These are phyloP conservation scores for Penicillium lagena DNA, from an alignment of 495 filamentous ascomycete genomes.

Conservation along the genomic window DNA sequence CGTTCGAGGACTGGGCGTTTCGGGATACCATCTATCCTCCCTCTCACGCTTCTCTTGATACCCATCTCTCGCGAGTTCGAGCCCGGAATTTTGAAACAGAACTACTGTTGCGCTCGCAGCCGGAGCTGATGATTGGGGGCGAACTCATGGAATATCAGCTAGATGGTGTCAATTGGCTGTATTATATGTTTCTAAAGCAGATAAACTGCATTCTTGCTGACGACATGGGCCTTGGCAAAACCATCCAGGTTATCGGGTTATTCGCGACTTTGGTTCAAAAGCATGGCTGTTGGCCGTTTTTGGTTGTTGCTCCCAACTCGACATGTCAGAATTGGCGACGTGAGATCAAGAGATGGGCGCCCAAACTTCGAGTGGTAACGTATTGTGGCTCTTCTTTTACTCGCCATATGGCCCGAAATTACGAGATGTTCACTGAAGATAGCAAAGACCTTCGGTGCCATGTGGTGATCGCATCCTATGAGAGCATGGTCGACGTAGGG, in stretches of 20 bases:
- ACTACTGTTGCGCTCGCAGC: slow-evolving; percentile 66
- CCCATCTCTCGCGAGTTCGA: slow-evolving; percentile 57
- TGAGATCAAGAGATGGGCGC: slow-evolving; percentile 92
- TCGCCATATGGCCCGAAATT: slow-evolving; percentile 60
- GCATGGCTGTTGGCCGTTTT: slow-evolving; percentile 83
- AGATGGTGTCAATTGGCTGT: slow-evolving; percentile 94
- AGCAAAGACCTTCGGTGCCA: slow-evolving; percentile 66
- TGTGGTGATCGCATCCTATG: slow-evolving; percentile 91
- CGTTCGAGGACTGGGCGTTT: slow-evolving; percentile 78
- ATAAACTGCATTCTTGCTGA: slow-evolving; percentile 94
- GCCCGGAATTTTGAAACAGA: slow-evolving; percentile 56
- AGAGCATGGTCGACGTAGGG: slow-evolving; percentile 66
- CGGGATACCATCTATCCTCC: slow-evolving; percentile 64
- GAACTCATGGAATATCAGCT: slow-evolving; percentile 90
- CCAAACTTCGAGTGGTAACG: slow-evolving; percentile 76
- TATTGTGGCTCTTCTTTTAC: slow-evolving; percentile 74
- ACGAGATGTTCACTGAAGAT: slow-evolving; percentile 77
- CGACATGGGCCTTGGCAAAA: slow-evolving; percentile 99
- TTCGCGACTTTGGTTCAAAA: slow-evolving; percentile 72
- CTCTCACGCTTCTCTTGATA: slow-evolving; percentile 42
- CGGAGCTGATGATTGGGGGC: slow-evolving; percentile 64
- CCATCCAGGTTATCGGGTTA: slow-evolving; percentile 85
- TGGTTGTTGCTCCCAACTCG: slow-evolving; percentile 88
- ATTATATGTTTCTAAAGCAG: slow-evolving; percentile 76
- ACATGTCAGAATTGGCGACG: slow-evolving; percentile 96